A percentile compares a stretch with the other conserved stretches of the same genome.
These are phyloP conservation scores for Fusarium hainanense DNA, from an alignment of 2,329 filamentous ascomycete species.

Conservation along the genomic window DNA sequence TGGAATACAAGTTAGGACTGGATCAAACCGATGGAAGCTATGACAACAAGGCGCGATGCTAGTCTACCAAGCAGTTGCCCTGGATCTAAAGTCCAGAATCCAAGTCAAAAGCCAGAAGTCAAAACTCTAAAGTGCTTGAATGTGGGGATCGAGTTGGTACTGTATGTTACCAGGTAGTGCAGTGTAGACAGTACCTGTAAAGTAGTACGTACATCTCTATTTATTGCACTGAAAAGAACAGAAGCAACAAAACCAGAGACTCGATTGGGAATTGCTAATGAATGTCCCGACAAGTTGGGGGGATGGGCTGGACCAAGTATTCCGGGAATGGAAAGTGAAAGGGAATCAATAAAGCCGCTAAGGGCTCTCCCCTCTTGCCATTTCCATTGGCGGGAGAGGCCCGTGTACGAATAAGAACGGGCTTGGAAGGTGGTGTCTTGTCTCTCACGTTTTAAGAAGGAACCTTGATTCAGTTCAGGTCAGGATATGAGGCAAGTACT, in stretches of 20 bases:
- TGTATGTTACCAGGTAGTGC: not conserved
- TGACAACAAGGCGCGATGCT: constrained; percentile 38
- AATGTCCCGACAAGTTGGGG: constrained; percentile 16
- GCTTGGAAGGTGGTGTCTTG: constrained; percentile 1
- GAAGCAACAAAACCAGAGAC: constrained; percentile 5
- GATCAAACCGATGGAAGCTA: constrained; percentile 14
- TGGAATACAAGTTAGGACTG: constrained; percentile 1
- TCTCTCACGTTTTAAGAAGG: constrained; percentile 15
- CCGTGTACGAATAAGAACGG: constrained; percentile 16
- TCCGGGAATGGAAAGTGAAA: constrained; percentile 28
- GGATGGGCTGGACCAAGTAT: constrained; percentile 14
- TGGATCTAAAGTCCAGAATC: constrained; percentile 19
- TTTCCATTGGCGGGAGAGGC: constrained; percentile 28
- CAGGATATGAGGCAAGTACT: not conserved
- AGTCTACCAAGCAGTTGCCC: constrained; percentile 20
- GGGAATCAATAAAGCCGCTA: constrained; percentile 42
- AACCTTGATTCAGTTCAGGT: constrained; percentile 14
- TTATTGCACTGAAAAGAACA: not conserved
- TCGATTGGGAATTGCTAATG: constrained; percentile 19
- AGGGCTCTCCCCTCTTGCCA: constrained; percentile 30
- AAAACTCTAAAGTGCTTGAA: not conserved
- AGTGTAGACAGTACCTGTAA: not conserved
- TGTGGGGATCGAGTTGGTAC: not conserved
- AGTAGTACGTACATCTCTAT: not conserved
- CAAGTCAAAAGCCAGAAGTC: constrained; percentile 3